Evolutionary conservation across 768 basidiomycete species (phyloP).

Genomic region (Auricularia sp.): DNA sequence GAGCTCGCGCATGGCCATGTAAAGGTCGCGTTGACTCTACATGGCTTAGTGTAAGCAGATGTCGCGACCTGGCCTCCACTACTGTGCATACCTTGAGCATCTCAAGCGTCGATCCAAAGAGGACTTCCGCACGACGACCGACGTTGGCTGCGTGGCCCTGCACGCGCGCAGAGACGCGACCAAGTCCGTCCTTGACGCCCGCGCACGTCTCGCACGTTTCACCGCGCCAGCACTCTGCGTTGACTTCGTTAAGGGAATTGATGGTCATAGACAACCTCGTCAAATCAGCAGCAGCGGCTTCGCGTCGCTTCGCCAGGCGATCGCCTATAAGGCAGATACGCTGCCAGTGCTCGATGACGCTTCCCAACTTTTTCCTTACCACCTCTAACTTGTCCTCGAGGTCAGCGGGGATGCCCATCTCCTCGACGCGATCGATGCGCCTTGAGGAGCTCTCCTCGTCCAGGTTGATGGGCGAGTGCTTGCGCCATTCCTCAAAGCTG

Average conservation of each 20-base stretch:
- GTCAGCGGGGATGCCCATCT: conserved; percentile 89
- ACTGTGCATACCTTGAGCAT: conserved; percentile 50
- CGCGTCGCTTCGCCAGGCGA: conserved; percentile 79
- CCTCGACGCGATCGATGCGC: conserved; percentile 69
- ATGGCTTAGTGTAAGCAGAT: not conserved
- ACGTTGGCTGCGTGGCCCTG: conserved; percentile 65
- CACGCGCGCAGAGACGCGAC: conserved; percentile 54
- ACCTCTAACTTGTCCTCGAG: conserved; percentile 83
- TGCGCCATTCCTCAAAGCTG: conserved; percentile 83
- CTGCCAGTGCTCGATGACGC: conserved; percentile 86
- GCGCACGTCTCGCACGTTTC: conserved; percentile 72
- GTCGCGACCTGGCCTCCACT: not conserved
- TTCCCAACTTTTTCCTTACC: conserved; percentile 64
- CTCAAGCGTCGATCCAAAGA: conserved; percentile 65
- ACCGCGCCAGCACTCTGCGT: conserved; percentile 74
- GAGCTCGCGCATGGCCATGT: conserved; percentile 77
- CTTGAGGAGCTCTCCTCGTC: conserved; percentile 76
- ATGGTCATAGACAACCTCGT: conserved; percentile 76
- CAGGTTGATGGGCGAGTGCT: conserved; percentile 58
- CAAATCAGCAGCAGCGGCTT: conserved; percentile 84
- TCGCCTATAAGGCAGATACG: conserved; percentile 80
- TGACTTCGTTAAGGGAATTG: conserved; percentile 66
- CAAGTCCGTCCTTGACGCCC: conserved; percentile 66
- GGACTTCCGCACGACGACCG: conserved; percentile 61
- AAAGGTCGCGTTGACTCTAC: conserved; percentile 74